phyloP scores from a whole-genome alignment of 2,329 filamentous ascomycete genomes.

The Geosmithia flava region DNA sequence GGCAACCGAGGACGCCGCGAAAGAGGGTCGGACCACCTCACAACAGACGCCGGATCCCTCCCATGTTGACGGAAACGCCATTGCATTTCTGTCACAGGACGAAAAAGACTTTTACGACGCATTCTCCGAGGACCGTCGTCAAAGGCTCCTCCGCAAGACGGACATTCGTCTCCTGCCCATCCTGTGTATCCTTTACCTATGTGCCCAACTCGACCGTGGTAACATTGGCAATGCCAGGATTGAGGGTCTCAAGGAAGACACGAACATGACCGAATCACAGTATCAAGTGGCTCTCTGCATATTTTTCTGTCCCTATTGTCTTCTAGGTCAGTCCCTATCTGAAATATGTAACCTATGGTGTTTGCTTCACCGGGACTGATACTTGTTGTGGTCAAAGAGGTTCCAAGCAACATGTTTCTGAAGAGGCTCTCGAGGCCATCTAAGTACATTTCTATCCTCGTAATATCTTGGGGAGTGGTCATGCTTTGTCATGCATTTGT shows the following conservation, averaged over 20 bases:
- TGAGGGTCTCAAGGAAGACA: slow-evolving; percentile 36
- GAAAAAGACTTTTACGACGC: slow-evolving; percentile 1
- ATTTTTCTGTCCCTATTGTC: slow-evolving; percentile 2
- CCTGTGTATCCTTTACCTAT: slow-evolving; percentile 56
- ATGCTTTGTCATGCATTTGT: slow-evolving; percentile 31
- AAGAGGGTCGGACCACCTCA: too few species aligned
- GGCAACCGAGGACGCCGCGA: too few species aligned
- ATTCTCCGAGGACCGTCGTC: slow-evolving; percentile 10
- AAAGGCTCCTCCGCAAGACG: slow-evolving; percentile 30
- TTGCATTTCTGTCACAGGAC: not conserved
- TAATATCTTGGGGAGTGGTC: slow-evolving; percentile 27
- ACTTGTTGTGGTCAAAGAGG: slow-evolving; percentile 23
- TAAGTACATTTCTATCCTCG: slow-evolving; percentile 20
- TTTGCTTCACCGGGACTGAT: not conserved
- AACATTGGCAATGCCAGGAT: slow-evolving; percentile 60
- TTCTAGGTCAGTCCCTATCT: not conserved
- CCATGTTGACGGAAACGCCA: not conserved
- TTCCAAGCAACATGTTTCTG: slow-evolving; percentile 20
- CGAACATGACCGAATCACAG: slow-evolving; percentile 47
- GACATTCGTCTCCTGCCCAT: slow-evolving; percentile 40
- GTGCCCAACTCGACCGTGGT: slow-evolving; percentile 58
- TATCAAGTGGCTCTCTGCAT: slow-evolving; percentile 60
- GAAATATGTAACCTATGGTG: not conserved
- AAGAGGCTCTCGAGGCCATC: slow-evolving; percentile 17
- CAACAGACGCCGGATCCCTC: too few species aligned